Conservation (phyloP, 2,329 filamentous ascomycete species). For the Sclerotinia spermophila region DNA sequence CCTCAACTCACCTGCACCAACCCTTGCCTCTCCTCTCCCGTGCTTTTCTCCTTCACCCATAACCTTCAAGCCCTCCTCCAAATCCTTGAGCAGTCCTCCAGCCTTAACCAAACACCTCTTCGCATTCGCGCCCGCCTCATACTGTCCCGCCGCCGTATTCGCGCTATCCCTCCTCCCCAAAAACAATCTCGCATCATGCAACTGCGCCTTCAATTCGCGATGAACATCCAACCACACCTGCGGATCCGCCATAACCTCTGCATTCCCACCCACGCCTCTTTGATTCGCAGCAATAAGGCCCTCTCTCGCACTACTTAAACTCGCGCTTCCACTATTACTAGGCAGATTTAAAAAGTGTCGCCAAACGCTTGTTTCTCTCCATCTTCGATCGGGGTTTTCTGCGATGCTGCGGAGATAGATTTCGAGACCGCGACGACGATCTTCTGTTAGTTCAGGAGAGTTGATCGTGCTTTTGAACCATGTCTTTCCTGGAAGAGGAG, state of each 20-base stretch:
- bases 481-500: constrained; percentile 65
- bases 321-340: constrained; percentile 39
- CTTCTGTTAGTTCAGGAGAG: constrained; percentile 65
- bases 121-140: constrained; percentile 68
- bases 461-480: constrained; percentile 73
- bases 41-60: constrained; percentile 49
- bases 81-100: constrained; percentile 56
- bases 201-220: constrained; percentile 65
- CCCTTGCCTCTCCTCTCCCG: constrained; percentile 32
- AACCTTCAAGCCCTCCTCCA: constrained; percentile 61
- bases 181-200: constrained; percentile 64
- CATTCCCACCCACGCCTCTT: constrained; percentile 25
- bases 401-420: constrained; percentile 69
- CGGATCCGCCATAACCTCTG: constrained; percentile 33
- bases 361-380: constrained; percentile 72
- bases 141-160: constrained; percentile 47
- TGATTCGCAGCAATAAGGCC: constrained; percentile 34
- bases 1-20: constrained; percentile 73
- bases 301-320: constrained; percentile 31
- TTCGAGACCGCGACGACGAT: constrained; percentile 66
- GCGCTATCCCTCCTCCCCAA: constrained; percentile 67
- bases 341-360: constrained; percentile 70
- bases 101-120: constrained; percentile 70
- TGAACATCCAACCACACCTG: constrained; percentile 73
- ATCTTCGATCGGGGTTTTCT: constrained; percentile 67